phyloP scores from a whole-genome alignment of 2,329 filamentous ascomycete genomes.

The Elsinoe perseae region DNA sequence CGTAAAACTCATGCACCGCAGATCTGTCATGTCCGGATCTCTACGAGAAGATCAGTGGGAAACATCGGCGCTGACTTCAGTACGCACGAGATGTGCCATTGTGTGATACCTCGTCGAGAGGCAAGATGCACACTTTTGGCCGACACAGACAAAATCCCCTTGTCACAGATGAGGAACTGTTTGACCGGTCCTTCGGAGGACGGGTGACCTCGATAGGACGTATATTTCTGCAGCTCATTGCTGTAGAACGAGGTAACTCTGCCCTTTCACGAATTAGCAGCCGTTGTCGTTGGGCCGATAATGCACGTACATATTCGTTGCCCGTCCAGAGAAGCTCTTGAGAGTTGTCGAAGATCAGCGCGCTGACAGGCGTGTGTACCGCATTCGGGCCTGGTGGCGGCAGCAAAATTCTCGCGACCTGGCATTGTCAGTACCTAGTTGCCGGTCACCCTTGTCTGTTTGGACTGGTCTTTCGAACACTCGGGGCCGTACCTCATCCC shows the following conservation, averaged over 20 bases:
- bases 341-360: conserved; percentile 78
- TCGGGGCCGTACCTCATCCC: conserved; percentile 38
- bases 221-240: conserved; percentile 77
- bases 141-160: conserved; percentile 79
- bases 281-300: not conserved
- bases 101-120: conserved; percentile 67
- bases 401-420: conserved; percentile 76
- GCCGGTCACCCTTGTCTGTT: not conserved
- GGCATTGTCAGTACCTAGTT: conserved; percentile 19
- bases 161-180: conserved; percentile 85
- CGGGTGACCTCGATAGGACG: conserved; percentile 74
- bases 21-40: conserved; percentile 69
- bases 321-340: conserved; percentile 92
- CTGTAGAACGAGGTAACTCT: conserved; percentile 84
- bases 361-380: conserved; percentile 59
- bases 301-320: conserved; percentile 67
- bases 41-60: conserved; percentile 33
- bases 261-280: conserved; percentile 49
- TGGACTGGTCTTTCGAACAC: not conserved
- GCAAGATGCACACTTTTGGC: conserved; percentile 81
- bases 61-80: not conserved
- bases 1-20: conserved; percentile 93
- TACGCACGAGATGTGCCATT: conserved; percentile 75
- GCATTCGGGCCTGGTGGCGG: conserved; percentile 66
- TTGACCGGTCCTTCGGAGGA: conserved; percentile 64